Evolutionary conservation across 2,329 filamentous ascomycete genomes (phyloP).

Genomic region (Ilyonectria sp.): DNA sequence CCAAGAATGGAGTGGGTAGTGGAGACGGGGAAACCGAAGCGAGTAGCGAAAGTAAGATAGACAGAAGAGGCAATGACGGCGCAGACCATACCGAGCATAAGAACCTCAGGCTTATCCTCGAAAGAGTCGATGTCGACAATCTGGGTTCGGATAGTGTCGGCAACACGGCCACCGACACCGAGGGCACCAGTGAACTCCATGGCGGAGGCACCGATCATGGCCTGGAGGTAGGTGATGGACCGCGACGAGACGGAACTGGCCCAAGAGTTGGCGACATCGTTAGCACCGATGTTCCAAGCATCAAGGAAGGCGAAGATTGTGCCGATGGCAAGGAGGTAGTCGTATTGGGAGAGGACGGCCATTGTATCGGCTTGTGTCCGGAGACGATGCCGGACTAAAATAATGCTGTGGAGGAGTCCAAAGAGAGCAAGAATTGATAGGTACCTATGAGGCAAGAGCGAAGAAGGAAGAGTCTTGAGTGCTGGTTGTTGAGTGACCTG

Average conservation of each 20-base stretch:
- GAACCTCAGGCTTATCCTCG: conserved; percentile 61
- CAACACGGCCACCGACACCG: conserved; percentile 72
- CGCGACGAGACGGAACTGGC: conserved; percentile 81
- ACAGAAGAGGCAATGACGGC: conserved; percentile 67
- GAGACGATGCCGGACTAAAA: neutral
- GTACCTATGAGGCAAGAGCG: conserved; percentile 1
- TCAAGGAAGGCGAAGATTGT: conserved; percentile 77
- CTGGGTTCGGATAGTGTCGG: conserved; percentile 74
- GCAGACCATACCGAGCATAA: conserved; percentile 73
- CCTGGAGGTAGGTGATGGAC: conserved; percentile 74
- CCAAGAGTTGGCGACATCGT: conserved; percentile 85
- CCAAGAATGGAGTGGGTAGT: conserved; percentile 75
- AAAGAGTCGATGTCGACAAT: conserved; percentile 68
- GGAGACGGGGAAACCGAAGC: conserved; percentile 70
- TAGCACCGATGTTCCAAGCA: conserved; percentile 74
- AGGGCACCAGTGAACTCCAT: conserved; percentile 76
- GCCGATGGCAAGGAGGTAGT: conserved; percentile 76
- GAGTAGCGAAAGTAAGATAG: conserved; percentile 72
- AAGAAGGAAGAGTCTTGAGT: conserved; percentile 8
- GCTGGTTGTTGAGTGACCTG: conserved; percentile 27
- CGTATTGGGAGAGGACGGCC: conserved; percentile 63
- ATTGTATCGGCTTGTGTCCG: conserved; percentile 28
- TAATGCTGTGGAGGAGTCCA: neutral
- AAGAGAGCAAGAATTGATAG: neutral
- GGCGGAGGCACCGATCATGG: conserved; percentile 70